phyloP scores from a whole-genome alignment of 2,329 filamentous ascomycete species.

The Exophiala lecanii-corni region DNA sequence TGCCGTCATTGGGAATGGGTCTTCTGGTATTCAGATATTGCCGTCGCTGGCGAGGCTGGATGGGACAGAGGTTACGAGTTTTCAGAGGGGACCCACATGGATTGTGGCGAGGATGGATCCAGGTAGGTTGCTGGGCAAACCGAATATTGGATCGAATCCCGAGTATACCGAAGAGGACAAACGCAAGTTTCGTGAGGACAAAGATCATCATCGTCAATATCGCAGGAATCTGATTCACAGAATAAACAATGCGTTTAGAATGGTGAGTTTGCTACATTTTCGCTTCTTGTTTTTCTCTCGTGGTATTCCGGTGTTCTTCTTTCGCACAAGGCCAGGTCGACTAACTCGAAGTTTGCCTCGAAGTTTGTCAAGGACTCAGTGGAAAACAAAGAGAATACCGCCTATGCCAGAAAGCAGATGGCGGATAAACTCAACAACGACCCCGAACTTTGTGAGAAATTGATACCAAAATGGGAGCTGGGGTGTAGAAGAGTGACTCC shows the following conservation, averaged over 20 bases:
- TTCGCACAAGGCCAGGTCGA: too few relatives aligned
- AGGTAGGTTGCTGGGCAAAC: conserved; percentile 1
- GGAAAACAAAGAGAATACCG: conserved; percentile 7
- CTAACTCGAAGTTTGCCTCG: background rate
- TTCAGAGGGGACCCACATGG: conserved; percentile 31
- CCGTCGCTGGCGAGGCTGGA: conserved; percentile 19
- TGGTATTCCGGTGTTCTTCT: too few relatives aligned
- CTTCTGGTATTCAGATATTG: conserved; percentile 37
- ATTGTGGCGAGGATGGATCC: conserved; percentile 22
- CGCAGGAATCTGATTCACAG: conserved; percentile 18
- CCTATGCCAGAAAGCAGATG: conserved; percentile 9
- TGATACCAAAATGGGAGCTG: conserved; percentile 25
- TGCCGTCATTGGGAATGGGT: conserved; percentile 30
- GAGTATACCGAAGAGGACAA: conserved; percentile 26
- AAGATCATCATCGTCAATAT: conserved; percentile 18
- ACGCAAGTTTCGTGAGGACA: conserved; percentile 20
- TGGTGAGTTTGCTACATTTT: conserved; percentile 10
- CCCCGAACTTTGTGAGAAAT: conserved; percentile 15
- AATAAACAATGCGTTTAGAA: conserved; percentile 14
- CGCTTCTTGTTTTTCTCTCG: too few relatives aligned
- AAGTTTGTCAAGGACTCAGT: conserved; percentile 5
- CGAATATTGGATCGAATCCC: conserved; percentile 26
- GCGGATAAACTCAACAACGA: conserved; percentile 16
- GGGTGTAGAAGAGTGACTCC: conserved; percentile 48
- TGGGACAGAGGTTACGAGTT: conserved; percentile 28